Evolutionary conservation across 768 basidiomycete species (phyloP).

Genomic region (Rhizopogon salebrosus): DNA sequence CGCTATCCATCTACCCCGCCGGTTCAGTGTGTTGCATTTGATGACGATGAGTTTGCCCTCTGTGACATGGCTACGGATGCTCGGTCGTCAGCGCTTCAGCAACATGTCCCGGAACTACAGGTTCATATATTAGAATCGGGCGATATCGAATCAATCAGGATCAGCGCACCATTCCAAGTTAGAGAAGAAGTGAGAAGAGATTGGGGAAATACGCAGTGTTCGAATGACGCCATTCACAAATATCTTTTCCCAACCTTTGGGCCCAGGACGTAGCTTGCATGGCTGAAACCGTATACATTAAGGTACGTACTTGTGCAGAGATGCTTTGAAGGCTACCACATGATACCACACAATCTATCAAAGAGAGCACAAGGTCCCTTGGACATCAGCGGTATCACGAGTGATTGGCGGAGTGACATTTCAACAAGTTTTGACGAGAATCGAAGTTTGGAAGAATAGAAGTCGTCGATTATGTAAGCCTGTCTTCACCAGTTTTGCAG

Average conservation of each 20-base stretch:
- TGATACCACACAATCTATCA: too few relatives aligned
- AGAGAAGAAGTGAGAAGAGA: background rate
- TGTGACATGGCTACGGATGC: background rate
- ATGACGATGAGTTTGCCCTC: background rate
- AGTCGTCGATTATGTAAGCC: conserved; percentile 19
- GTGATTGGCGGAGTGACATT: background rate
- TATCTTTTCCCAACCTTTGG: too few relatives aligned
- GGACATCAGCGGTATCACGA: background rate
- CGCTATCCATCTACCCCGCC: too few relatives aligned
- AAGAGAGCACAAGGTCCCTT: too few relatives aligned
- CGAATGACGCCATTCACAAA: background rate
- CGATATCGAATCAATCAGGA: background rate
- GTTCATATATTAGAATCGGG: background rate
- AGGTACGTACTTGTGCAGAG: too few relatives aligned
- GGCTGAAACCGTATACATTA: background rate
- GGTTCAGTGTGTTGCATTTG: background rate
- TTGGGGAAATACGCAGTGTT: background rate
- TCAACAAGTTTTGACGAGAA: conserved; percentile 6
- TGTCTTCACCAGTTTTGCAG: background rate
- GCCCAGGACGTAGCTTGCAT: background rate
- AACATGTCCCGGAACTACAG: background rate
- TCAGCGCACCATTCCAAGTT: background rate
- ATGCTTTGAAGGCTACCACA: too few relatives aligned
- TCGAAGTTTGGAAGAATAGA: conserved; percentile 18
- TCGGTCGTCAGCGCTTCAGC: background rate